These are phyloP conservation scores for Pisolithus albus DNA, from an alignment of 768 basidiomycete species.

Conservation along the genomic window DNA sequence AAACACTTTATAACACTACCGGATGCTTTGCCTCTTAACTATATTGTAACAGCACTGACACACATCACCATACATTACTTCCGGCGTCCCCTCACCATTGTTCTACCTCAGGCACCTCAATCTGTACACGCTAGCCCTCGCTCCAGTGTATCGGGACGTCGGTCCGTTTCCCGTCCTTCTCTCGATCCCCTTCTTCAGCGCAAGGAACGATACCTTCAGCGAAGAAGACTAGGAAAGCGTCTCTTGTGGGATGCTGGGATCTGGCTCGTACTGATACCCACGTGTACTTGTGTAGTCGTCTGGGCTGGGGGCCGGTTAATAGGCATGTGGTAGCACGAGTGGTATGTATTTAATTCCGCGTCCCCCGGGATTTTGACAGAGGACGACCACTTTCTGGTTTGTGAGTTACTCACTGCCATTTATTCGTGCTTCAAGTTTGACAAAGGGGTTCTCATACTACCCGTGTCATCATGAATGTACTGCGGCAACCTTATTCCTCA, in stretches of 20 bases:
- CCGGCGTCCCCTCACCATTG: conserved; percentile 74
- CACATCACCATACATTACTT: conserved; percentile 84
- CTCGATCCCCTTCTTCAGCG: conserved; percentile 71
- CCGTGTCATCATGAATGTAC: no score
- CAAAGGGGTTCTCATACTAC: no score
- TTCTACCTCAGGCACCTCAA: conserved; percentile 51
- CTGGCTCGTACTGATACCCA: conserved; percentile 63
- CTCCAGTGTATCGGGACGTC: conserved; percentile 9
- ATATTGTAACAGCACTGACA: conserved; percentile 43
- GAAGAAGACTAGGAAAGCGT: conserved; percentile 59
- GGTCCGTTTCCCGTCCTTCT: conserved; percentile 22
- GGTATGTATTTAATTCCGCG: neutral
- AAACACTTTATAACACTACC: neutral
- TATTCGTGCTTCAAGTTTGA: no score
- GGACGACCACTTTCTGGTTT: no score
- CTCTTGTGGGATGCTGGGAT: conserved; percentile 81
- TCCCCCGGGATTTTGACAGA: no score
- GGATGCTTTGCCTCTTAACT: neutral
- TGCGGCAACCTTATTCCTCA: no score
- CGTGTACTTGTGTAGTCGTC: conserved; percentile 46
- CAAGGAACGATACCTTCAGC: conserved; percentile 82
- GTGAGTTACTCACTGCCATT: no score
- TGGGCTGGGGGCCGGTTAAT: conserved; percentile 53
- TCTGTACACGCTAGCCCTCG: conserved; percentile 16
- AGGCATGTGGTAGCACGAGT: conserved; percentile 41